Percentiles rank a stretch among this genome's conserved stretches.
Conservation (phyloP, 2,329 filamentous ascomycete species). For the Calycina herbarum region DNA sequence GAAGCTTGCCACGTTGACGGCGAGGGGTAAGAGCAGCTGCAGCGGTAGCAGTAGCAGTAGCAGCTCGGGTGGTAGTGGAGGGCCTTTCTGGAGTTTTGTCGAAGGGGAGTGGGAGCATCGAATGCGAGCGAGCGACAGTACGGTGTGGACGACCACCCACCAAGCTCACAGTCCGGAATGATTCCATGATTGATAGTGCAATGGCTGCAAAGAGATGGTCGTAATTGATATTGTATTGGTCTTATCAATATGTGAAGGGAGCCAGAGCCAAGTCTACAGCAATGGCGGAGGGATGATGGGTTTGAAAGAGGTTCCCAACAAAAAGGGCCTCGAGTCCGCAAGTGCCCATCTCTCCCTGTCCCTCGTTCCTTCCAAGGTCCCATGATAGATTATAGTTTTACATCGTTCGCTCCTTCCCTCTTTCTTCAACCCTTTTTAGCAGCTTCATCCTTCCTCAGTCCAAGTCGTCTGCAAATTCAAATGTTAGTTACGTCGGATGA, state of each 20-base stretch:
- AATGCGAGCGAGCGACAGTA: conserved; percentile 6
- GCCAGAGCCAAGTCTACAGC: conserved; percentile 8
- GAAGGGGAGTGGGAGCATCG: not conserved
- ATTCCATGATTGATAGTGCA: conserved; percentile 7
- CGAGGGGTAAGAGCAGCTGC: conserved; percentile 4
- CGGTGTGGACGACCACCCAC: conserved; percentile 3
- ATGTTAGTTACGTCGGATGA: not conserved
- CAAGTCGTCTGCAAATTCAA: not conserved
- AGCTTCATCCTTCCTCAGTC: conserved; percentile 9
- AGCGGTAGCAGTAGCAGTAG: not conserved
- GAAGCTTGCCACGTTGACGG: conserved; percentile 7
- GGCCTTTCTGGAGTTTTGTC: not conserved
- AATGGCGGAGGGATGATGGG: conserved; percentile 4
- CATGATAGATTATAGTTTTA: not conserved
- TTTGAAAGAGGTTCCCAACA: not conserved
- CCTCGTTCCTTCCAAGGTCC: not conserved
- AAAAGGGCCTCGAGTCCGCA: not conserved
- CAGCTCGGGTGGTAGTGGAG: not conserved
- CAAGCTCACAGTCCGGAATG: not conserved
- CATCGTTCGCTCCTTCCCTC: not conserved
- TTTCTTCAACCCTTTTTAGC: conserved; percentile 5
- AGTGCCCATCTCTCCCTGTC: not conserved
- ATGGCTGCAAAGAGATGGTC: not conserved
- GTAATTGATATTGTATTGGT: conserved; percentile 8
- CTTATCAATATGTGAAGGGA: not conserved